A percentile compares a stretch with the other conserved stretches of the same genome.
Conservation (phyloP, 768 basidiomycete species). For the Cyclocybe cylindracea region DNA sequence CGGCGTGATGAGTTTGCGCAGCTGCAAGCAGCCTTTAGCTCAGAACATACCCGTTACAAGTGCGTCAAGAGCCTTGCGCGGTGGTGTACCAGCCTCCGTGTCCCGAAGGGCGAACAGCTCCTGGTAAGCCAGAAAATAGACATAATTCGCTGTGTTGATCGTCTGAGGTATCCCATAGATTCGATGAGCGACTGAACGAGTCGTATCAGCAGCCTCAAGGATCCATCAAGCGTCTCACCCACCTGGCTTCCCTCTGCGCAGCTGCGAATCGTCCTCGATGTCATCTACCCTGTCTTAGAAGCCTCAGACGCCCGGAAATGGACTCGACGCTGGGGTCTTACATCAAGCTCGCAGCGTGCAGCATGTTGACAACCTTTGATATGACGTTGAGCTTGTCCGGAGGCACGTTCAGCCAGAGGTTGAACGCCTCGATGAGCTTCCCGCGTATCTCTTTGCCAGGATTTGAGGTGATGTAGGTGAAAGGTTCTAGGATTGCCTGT, state of each 20-base stretch:
- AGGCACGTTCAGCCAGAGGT: conserved; percentile 86
- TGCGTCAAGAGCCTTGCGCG: conserved; percentile 53
- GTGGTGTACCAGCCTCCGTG: conserved; percentile 26
- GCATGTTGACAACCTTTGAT: conserved; percentile 84
- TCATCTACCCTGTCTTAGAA: conserved; percentile 74
- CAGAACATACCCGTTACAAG: conserved; percentile 68
- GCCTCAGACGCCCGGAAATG: background rate
- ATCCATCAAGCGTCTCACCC: conserved; percentile 12
- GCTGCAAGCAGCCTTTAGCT: background rate
- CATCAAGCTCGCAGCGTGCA: conserved; percentile 94
- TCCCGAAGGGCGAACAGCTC: conserved; percentile 69
- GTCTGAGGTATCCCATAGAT: conserved; percentile 97
- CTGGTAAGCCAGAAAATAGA: conserved; percentile 92
- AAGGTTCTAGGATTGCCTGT: conserved; percentile 81
- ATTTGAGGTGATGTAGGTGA: conserved; percentile 75
- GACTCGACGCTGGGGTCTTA: conserved; percentile 33
- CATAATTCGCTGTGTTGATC: conserved; percentile 96
- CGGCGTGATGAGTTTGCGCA: background rate
- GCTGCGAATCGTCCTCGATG: conserved; percentile 88
- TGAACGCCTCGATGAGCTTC: conserved; percentile 90
- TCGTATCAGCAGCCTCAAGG: background rate
- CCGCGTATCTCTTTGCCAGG: conserved; percentile 94
- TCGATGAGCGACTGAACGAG: conserved; percentile 78
- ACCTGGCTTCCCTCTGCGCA: conserved; percentile 86
- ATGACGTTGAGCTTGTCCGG: conserved; percentile 70